phyloP scores from a whole-genome alignment of 140 eudicot species.

The Eryngium alpinum region DNA sequence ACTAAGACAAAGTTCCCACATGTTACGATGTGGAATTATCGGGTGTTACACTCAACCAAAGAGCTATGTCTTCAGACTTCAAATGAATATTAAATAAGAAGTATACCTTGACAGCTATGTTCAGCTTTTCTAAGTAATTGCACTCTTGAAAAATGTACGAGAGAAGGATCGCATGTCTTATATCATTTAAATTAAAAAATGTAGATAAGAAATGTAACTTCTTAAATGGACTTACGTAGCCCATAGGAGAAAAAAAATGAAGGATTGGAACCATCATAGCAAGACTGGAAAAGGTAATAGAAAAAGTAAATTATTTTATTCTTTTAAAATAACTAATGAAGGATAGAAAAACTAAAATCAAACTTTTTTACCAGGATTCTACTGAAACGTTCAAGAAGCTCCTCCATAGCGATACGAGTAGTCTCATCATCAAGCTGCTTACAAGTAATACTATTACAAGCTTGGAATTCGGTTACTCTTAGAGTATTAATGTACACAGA shows the following conservation, averaged over 20 bases:
- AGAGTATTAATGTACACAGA: not conserved
- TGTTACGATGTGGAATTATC: too few relatives aligned
- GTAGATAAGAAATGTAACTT: conserved; percentile 3
- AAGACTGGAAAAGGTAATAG: not conserved
- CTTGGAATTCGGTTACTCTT: not conserved
- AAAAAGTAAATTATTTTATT: not conserved
- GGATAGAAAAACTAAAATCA: too few relatives aligned
- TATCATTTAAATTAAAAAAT: conserved; percentile 8
- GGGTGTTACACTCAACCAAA: not conserved
- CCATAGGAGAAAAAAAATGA: not conserved
- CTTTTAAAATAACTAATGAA: not conserved
- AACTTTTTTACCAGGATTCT: conserved; percentile 11
- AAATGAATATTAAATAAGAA: not conserved
- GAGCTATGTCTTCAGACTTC: not conserved
- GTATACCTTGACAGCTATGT: not conserved
- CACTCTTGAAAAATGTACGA: conserved; percentile 1
- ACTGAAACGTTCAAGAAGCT: conserved; percentile 9
- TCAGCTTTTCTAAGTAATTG: not conserved
- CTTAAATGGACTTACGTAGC: conserved; percentile 8
- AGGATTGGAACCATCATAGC: not conserved
- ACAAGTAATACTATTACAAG: not conserved
- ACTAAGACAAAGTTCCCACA: too few relatives aligned
- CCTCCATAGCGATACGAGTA: not conserved
- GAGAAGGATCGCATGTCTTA: conserved; percentile 12
- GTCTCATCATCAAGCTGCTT: not conserved